phyloP scores from a whole-genome alignment of 1,139 yeast species.

The Protomyces arabidopsidicola region DNA sequence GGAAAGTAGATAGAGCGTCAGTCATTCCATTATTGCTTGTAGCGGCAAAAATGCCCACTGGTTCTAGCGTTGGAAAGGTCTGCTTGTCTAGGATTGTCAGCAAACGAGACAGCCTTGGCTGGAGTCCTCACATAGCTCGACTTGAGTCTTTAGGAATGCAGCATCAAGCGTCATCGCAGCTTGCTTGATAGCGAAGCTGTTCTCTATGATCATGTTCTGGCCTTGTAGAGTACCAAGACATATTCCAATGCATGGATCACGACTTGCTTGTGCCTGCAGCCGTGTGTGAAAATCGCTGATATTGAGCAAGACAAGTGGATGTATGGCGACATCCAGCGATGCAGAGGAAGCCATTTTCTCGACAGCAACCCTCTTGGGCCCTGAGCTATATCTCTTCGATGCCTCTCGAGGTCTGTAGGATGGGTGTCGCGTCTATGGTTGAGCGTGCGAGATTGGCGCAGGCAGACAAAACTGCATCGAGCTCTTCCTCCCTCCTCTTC shows the following conservation, averaged over 20 bases:
- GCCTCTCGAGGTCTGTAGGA: too few relatives aligned
- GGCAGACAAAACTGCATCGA: background rate
- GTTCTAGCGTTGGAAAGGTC: conserved; percentile 9
- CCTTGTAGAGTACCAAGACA: conserved; percentile 16
- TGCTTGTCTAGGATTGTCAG: conserved; percentile 5
- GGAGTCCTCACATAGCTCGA: conserved; percentile 11
- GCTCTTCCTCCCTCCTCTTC: background rate
- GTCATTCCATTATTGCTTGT: background rate
- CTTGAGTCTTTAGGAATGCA: conserved; percentile 1
- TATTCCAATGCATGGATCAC: conserved; percentile 2
- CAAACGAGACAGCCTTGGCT: background rate
- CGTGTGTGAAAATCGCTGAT: conserved; percentile 9
- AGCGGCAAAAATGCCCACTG: conserved; percentile 1
- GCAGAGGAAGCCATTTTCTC: background rate
- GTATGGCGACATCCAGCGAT: background rate
- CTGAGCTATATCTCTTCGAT: too few relatives aligned
- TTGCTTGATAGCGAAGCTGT: conserved; percentile 1
- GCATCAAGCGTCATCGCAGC: background rate
- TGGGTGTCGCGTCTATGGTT: too few relatives aligned
- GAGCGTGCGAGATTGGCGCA: background rate
- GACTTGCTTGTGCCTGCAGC: background rate
- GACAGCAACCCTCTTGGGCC: too few relatives aligned
- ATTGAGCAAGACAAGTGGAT: conserved; percentile 18
- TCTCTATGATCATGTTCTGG: conserved; percentile 2
- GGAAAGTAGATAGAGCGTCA: background rate